Percentiles rank a stretch among this genome's conserved stretches.
phyloP scores from a whole-genome alignment of 2,329 filamentous ascomycete species.

The Fusarium sp. region DNA sequence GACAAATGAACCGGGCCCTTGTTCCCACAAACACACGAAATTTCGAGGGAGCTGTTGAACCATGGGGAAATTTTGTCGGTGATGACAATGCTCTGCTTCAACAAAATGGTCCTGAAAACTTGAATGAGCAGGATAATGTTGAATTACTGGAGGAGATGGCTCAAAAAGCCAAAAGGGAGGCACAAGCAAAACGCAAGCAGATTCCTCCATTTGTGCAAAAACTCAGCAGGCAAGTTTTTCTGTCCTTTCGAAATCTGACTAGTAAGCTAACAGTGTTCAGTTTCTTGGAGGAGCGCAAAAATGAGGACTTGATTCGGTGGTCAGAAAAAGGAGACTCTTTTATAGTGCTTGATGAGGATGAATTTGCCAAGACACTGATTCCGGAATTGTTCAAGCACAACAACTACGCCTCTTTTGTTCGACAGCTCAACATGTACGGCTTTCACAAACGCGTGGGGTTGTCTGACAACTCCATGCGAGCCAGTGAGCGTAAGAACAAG shows the following conservation, averaged over 20 bases:
- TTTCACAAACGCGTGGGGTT: conserved; percentile 96
- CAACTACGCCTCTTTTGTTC: conserved; percentile 96
- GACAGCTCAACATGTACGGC: conserved; percentile 96
- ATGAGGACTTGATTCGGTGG: conserved; percentile 96
- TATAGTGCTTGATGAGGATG: conserved; percentile 95
- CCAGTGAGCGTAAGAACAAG: conserved; percentile 96
- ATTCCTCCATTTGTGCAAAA: conserved; percentile 99
- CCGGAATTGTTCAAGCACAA: conserved; percentile 99
- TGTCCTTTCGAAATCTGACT: neutral
- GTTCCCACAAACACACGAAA: conserved; percentile 58
- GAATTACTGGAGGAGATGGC: conserved; percentile 85
- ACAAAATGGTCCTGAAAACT: conserved; percentile 52
- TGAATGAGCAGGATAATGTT: conserved; percentile 74
- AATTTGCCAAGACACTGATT: conserved; percentile 96
- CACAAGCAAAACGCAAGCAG: conserved; percentile 90
- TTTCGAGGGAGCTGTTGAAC: conserved; percentile 57
- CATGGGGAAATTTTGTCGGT: conserved; percentile 58
- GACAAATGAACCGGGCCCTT: conserved; percentile 64
- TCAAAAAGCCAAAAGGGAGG: conserved; percentile 84
- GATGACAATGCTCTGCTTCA: conserved; percentile 57
- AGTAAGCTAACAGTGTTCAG: conserved; percentile 61
- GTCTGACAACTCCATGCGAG: conserved; percentile 97
- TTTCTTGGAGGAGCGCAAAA: conserved; percentile 92
- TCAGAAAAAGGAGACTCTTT: conserved; percentile 97
- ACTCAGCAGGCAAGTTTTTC: conserved; percentile 82